Conservation (phyloP, 768 basidiomycete genomes). For the Pulveroboletus ravenelii region DNA sequence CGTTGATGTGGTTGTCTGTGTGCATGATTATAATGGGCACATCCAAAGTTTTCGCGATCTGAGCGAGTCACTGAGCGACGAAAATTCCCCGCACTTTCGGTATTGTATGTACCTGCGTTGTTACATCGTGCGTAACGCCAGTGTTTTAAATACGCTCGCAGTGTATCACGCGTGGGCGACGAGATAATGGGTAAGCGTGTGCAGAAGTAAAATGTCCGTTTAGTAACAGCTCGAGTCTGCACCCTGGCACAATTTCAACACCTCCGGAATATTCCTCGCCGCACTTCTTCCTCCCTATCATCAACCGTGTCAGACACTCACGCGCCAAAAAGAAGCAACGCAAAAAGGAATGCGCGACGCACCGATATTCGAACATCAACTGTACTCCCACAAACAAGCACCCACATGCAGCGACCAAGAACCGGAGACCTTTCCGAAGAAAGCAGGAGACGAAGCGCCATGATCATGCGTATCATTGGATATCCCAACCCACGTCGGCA, state of each 20-base stretch:
- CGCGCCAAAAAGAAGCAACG: background rate
- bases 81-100: background rate
- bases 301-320: constrained; percentile 1
- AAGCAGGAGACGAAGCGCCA: background rate
- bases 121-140: background rate
- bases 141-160: background rate
- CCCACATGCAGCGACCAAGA: constrained; percentile 53
- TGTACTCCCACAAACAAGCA: constrained; percentile 81
- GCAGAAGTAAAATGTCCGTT: background rate
- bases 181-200: background rate
- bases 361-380: constrained; percentile 96
- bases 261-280: constrained; percentile 54
- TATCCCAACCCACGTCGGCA: background rate
- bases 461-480: background rate
- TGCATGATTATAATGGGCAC: too few relatives aligned
- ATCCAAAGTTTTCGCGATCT: background rate
- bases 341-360: constrained; percentile 20
- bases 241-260: constrained; percentile 31
- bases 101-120: background rate
- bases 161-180: background rate
- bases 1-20: too few relatives aligned
- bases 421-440: constrained; percentile 50
- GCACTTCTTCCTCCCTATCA: constrained; percentile 65
- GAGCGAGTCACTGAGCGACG: background rate
- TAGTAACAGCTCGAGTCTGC: background rate